A percentile compares a stretch with the other conserved stretches of the same genome.
Conservation (phyloP, 805 yeast genomes). For the Barnettozyma wickerhamii region DNA sequence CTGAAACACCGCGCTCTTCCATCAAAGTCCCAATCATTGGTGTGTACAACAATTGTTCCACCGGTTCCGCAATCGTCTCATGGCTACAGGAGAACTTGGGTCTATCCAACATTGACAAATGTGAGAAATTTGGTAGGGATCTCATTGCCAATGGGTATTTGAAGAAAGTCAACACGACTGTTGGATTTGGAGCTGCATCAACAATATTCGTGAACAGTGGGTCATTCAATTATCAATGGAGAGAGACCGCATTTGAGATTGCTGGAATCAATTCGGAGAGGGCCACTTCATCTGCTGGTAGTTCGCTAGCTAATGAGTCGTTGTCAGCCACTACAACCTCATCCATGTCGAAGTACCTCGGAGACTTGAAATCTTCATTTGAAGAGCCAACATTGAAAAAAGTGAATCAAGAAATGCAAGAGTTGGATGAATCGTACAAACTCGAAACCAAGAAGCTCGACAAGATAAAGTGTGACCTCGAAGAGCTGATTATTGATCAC, state of each 20-base stretch:
- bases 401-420: conserved; percentile 51
- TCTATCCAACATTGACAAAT: conserved; percentile 44
- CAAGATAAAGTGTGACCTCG: conserved; percentile 63
- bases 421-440: conserved; percentile 53
- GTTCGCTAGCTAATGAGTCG: conserved; percentile 26
- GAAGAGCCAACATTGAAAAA: conserved; percentile 51
- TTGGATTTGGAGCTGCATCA: conserved; percentile 72
- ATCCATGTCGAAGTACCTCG: conserved; percentile 18
- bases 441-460: conserved; percentile 57
- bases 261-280: conserved; percentile 29
- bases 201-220: conserved; percentile 71
- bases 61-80: conserved; percentile 56
- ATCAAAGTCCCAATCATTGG: conserved; percentile 68
- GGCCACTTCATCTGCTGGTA: conserved; percentile 7
- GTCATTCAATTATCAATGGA: conserved; percentile 78
- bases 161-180: conserved; percentile 45
- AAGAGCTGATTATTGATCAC: conserved; percentile 69
- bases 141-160: conserved; percentile 57
- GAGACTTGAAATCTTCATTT: conserved; percentile 25
- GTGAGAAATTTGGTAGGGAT: conserved; percentile 74
- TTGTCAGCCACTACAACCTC: conserved; percentile 17
- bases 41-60: conserved; percentile 54
- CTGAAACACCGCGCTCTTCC: conserved; percentile 46
- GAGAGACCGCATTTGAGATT: conserved; percentile 56
- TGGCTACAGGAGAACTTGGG: conserved; percentile 52